phyloP scores from a whole-genome alignment of 306 rosid genomes.

The Morella rubra region DNA sequence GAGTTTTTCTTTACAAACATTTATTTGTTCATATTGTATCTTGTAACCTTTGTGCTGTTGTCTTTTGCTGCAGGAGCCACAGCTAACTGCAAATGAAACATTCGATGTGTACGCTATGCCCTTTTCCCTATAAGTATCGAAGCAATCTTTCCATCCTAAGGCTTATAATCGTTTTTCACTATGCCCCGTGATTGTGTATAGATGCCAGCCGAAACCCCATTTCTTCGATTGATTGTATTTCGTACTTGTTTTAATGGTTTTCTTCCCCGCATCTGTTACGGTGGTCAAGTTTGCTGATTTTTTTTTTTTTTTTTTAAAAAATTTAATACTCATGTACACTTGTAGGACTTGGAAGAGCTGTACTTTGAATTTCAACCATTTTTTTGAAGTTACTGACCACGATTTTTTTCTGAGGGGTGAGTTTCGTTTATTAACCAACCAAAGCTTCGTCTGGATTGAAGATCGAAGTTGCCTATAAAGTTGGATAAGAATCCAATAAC shows the following conservation, averaged over 20 bases:
- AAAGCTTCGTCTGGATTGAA: neutral
- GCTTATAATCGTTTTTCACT: neutral
- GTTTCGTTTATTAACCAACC: too few species aligned
- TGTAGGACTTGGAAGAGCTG: too few species aligned
- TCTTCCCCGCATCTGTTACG: neutral
- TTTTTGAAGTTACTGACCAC: too few species aligned
- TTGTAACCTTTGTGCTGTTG: neutral
- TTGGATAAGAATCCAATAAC: neutral
- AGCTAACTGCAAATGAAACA: conserved; percentile 34
- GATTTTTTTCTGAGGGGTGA: too few species aligned
- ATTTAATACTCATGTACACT: too few species aligned
- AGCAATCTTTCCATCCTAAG: neutral
- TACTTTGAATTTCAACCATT: too few species aligned
- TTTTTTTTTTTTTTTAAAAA: too few species aligned
- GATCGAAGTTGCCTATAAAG: neutral
- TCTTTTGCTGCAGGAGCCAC: conserved; percentile 38
- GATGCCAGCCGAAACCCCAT: neutral
- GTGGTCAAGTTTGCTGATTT: neutral
- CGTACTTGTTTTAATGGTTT: neutral
- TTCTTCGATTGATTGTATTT: neutral
- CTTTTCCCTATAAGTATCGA: conserved; percentile 25
- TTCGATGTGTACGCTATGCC: conserved; percentile 43
- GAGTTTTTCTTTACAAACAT: neutral
- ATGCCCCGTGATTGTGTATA: conserved; percentile 11
- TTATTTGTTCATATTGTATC: neutral